Base-by-base conservation (phyloP, 768 basidiomycete species). In the Mrakia frigida region DNA sequence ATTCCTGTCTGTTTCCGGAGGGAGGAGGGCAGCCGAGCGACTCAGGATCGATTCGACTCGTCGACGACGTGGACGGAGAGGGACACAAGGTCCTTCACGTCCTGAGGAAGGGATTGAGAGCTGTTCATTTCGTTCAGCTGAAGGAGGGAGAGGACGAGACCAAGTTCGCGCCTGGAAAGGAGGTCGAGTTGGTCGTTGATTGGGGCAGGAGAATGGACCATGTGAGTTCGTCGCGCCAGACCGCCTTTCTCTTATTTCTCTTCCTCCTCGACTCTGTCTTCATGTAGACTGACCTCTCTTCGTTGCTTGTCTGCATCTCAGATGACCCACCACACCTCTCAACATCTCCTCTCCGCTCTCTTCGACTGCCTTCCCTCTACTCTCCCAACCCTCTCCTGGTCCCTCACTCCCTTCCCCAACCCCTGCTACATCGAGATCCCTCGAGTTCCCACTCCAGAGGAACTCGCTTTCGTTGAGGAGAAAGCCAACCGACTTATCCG, bases 241-340 rank as follows among this genome's bases (percentile, higher is more conserved):
- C 50, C 41, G 59, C 35, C 35, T 37, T 35, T 39, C 39, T 0
- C 31, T 33, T 18, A 21, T 72, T 72, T 14, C 4, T 33, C 31
- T 52, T 28, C 18, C n/a, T n/a, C n/a, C n/a, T n/a, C n/a, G n/a
- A n/a, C n/a, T n/a, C n/a, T n/a, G n/a, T n/a, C n/a, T n/a, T n/a
- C n/a, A n/a, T n/a, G n/a, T 9, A 3, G 16, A 63, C 56, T 53
- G 65, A 75, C n/a, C 14, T 41, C n/a, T 25, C n/a, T 25, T 61
- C 10, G 28, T 74, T 9, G 2, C 16, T 21, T 31, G 16, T 60
- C 37, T 59, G 2, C 65, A 3, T 50, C 39, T 75, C 33, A 60
- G 52, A 91, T 91, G 90, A 87, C 89, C 23, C 88, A 92, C 87
- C 92, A 94, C 82, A 92, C 92, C 0, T 90, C 90, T 0, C 92